A percentile compares a stretch with the other conserved stretches of the same genome.
These are phyloP conservation scores for Medicago truncatula DNA, from an alignment of 306 rosid species.

Conservation along the genomic window MtrunA17r5.0-ANR NC_053042.1:224501-225000, in stretches of 20 bases:
- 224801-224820: not conserved
- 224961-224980: not conserved
- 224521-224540: conserved; percentile 15
- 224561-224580: not conserved
- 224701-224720: too few species aligned
- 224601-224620: not conserved
- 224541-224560: not conserved
- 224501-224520: not conserved
- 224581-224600: not conserved
- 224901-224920: not conserved
- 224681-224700: not conserved
- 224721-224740: not conserved
- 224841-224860: not conserved
- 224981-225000: not conserved
- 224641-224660: not conserved
- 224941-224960: not conserved
- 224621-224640: not conserved
- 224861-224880: not conserved
- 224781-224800: not conserved
- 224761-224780: not conserved
- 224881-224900: not conserved
- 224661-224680: not conserved
- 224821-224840: too few species aligned
- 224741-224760: not conserved
- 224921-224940: not conserved